These are phyloP conservation scores for Tylopilus balloui DNA, from an alignment of 768 basidiomycete genomes.

Conservation along the genomic window DNA sequence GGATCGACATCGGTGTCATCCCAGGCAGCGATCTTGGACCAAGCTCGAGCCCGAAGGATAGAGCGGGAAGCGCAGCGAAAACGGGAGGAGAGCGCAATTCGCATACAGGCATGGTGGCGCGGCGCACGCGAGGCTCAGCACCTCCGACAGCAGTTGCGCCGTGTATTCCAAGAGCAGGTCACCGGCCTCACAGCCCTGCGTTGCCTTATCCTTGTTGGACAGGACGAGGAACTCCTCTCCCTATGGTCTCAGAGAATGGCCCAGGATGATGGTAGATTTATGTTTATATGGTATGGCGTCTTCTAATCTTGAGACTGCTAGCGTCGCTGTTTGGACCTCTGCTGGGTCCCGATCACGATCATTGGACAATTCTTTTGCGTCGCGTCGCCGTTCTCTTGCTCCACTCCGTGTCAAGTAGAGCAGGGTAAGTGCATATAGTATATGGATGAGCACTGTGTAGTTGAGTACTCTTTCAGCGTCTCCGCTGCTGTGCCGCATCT, in stretches of 20 bases:
- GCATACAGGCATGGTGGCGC: conserved; percentile 70
- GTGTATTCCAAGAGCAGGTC: conserved; percentile 49
- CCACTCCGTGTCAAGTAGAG: conserved; percentile 42
- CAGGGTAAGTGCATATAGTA: conserved; percentile 42
- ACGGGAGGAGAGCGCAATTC: conserved; percentile 52
- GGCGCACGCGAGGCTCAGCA: conserved; percentile 40
- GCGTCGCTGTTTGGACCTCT: conserved; percentile 40
- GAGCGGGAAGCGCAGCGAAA: conserved; percentile 55
- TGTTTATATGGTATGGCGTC: neutral
- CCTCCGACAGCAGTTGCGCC: conserved; percentile 44
- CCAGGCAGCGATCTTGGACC: conserved; percentile 53
- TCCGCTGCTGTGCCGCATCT: conserved; percentile 44
- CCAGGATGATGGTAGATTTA: conserved; percentile 18
- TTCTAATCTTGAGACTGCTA: conserved; percentile 17
- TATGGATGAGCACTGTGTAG: neutral
- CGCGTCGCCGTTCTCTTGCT: conserved; percentile 48
- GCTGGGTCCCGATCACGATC: conserved; percentile 35
- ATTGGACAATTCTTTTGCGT: conserved; percentile 61
- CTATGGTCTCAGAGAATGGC: conserved; percentile 30
- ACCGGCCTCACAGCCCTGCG: conserved; percentile 54
- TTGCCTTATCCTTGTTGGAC: conserved; percentile 60
- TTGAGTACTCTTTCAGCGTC: conserved; percentile 38
- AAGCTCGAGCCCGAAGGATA: conserved; percentile 55
- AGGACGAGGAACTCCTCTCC: conserved; percentile 30
- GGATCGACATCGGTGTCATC: conserved; percentile 51